A percentile compares a stretch with the other conserved stretches of the same genome.
phyloP scores from a whole-genome alignment of 2,329 filamentous ascomycete genomes.

The Nigrospora oryzae region DNA sequence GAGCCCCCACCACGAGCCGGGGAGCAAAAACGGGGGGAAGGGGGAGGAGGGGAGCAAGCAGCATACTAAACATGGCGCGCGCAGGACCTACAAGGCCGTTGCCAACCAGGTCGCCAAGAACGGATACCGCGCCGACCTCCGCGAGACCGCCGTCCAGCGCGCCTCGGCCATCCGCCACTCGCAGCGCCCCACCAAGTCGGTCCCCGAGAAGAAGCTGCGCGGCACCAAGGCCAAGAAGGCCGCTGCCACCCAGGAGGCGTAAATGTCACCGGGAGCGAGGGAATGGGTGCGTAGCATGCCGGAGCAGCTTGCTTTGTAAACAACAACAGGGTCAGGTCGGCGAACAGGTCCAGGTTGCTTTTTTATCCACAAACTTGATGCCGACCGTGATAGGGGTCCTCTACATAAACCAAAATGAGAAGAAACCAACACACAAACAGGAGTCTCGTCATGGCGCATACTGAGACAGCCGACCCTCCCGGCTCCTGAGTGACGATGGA shows the following conservation, averaged over 20 bases:
- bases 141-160: constrained; percentile 71
- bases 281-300: background rate
- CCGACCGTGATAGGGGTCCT: background rate
- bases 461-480: no score
- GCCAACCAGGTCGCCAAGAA: constrained; percentile 75
- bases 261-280: constrained; percentile 6
- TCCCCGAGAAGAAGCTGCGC: constrained; percentile 64
- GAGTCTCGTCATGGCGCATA: no score
- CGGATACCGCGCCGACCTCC: constrained; percentile 77
- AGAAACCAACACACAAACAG: background rate
- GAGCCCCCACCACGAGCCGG: no score
- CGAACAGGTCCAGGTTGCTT: constrained; percentile 2
- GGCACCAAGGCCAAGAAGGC: constrained; percentile 75
- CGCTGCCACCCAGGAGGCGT: constrained; percentile 40
- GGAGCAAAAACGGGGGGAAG: background rate
- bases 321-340: constrained; percentile 1
- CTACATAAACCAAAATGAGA: constrained; percentile 2
- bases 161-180: constrained; percentile 76
- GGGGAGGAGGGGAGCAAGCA: constrained; percentile 1
- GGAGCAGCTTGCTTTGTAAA: background rate
- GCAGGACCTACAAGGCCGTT: constrained; percentile 80
- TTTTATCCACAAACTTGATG: background rate
- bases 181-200: constrained; percentile 71
- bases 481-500: no score
- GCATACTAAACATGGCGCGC: constrained; percentile 6